Base-by-base conservation (phyloP, 306 rosid genomes). In the Corylus americana region DNA sequence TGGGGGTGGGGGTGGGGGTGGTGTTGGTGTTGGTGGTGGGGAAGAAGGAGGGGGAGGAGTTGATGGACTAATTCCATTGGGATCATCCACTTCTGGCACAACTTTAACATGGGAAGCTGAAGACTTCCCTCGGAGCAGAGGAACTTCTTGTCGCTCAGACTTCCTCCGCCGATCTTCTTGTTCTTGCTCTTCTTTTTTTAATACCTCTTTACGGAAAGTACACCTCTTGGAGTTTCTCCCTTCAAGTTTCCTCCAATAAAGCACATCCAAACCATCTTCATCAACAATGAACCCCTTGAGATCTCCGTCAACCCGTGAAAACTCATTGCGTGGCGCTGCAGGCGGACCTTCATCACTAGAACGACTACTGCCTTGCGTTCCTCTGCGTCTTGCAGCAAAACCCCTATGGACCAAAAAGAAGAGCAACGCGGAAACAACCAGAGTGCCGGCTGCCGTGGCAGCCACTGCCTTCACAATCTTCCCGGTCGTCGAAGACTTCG, bases 221-320 rank as follows among this genome's bases (percentile, higher is more conserved):
- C 75, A 72, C 66, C 77, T 82, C 29, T 54, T 76, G 3, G 87
- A 74, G 54, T 73, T 86, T 27, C 62, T 90, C 25, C 66, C 88
- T 71, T 89, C 84, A 58, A 93, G 97, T 27, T 84, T 91, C 77
- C 91, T 89, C 99, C 97, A 96, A 74, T 93, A 93, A 77, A 93
- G 64, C 74, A 96, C 99, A 83, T 96, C 99, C 47, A 96, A 89
- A 62, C 99, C 99, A 79, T 88, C 84, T 82, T 93, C 99, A 82
- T 96, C 99, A 62, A 96, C 94, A 74, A 96, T 82, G 44, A 90
- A 75, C 13, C 94, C 97, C 59, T 83, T 92, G 1, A 88, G 62
- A 75, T 84, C 86, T 4, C 88, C 96, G n/a, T 83, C 89, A 18
- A 81, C 78, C 81, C 87, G 70, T 31, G 79, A 80, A 63, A 87